These are phyloP conservation scores for Xylaria acuta DNA, from an alignment of 495 filamentous ascomycete genomes.

Conservation along the genomic window DNA sequence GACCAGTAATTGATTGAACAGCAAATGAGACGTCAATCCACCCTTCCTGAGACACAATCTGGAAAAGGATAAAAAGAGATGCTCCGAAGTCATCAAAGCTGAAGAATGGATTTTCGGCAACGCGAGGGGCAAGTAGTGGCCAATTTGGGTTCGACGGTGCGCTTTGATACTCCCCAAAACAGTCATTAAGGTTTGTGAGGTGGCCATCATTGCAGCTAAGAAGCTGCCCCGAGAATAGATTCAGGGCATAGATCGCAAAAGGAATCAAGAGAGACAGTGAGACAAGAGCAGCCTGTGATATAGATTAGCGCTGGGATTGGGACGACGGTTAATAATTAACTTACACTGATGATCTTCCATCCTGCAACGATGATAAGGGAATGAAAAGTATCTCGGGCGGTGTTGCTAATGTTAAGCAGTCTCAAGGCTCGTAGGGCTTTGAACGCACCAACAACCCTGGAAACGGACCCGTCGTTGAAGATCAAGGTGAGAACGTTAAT, in stretches of 20 bases:
- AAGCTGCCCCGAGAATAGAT: slow-evolving; percentile 88
- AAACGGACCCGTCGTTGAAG: slow-evolving; percentile 76
- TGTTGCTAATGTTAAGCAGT: slow-evolving; percentile 94
- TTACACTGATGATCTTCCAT: slow-evolving; percentile 78
- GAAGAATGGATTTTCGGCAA: slow-evolving; percentile 80
- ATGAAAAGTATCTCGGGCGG: slow-evolving; percentile 94
- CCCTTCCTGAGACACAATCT: slow-evolving; percentile 98
- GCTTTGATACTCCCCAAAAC: slow-evolving; percentile 80
- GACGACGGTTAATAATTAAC: slow-evolving; percentile 25
- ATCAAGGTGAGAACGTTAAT: slow-evolving; percentile 88
- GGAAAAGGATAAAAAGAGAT: slow-evolving; percentile 94
- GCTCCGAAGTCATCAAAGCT: slow-evolving; percentile 94
- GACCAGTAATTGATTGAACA: slow-evolving; percentile 81
- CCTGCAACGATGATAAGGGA: slow-evolving; percentile 92
- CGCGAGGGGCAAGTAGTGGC: slow-evolving; percentile 81
- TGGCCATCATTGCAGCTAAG: slow-evolving; percentile 77
- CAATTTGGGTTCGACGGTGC: slow-evolving; percentile 75
- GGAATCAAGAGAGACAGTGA: slow-evolving; percentile 94
- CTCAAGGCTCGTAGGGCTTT: slow-evolving; percentile 95
- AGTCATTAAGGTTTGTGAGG: slow-evolving; percentile 69
- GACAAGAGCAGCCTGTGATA: slow-evolving; percentile 76
- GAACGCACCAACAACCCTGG: slow-evolving; percentile 91
- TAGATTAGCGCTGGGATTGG: slow-evolving; percentile 15
- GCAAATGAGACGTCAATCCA: slow-evolving; percentile 91
- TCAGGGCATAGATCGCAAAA: slow-evolving; percentile 94